Conservation (phyloP, 2,329 filamentous ascomycete species). For the Bipolaris cookei region DNA sequence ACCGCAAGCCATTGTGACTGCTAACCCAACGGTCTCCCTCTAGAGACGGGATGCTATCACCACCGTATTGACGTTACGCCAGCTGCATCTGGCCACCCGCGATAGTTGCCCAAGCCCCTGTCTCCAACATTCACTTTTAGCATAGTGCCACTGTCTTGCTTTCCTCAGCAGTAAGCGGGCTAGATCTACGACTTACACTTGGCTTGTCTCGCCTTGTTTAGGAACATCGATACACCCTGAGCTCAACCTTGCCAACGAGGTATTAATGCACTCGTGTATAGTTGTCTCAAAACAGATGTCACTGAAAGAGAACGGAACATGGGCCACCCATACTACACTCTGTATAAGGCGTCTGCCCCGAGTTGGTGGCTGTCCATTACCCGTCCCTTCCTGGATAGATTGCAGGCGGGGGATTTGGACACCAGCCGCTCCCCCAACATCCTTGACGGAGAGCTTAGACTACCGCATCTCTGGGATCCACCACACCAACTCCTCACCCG, state of each 20-base stretch:
- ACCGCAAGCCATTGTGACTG: conserved; percentile 29
- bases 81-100: conserved; percentile 21
- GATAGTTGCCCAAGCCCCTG: conserved; percentile 33
- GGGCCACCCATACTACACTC: conserved; percentile 10
- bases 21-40: conserved; percentile 16
- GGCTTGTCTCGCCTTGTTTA: neutral
- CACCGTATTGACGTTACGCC: conserved; percentile 18
- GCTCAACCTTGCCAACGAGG: neutral
- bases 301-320: conserved; percentile 22
- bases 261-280: conserved; percentile 14
- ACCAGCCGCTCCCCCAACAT: conserved; percentile 26
- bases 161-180: neutral
- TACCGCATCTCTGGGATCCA: conserved; percentile 20
- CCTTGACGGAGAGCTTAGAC: conserved; percentile 31
- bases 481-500: conserved; percentile 21
- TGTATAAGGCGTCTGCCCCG: conserved; percentile 11
- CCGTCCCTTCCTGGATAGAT: conserved; percentile 19
- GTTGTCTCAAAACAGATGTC: conserved; percentile 24
- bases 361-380: conserved; percentile 18
- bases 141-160: conserved; percentile 4
- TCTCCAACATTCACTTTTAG: conserved; percentile 10
- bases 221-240: neutral
- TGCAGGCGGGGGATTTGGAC: conserved; percentile 19
- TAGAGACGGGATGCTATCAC: conserved; percentile 6
- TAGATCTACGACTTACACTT: conserved; percentile 8